Evolutionary conservation across 1,284 basidiomycete genomes (phyloP).

Genomic region (Wolfiporia cocos): DNA sequence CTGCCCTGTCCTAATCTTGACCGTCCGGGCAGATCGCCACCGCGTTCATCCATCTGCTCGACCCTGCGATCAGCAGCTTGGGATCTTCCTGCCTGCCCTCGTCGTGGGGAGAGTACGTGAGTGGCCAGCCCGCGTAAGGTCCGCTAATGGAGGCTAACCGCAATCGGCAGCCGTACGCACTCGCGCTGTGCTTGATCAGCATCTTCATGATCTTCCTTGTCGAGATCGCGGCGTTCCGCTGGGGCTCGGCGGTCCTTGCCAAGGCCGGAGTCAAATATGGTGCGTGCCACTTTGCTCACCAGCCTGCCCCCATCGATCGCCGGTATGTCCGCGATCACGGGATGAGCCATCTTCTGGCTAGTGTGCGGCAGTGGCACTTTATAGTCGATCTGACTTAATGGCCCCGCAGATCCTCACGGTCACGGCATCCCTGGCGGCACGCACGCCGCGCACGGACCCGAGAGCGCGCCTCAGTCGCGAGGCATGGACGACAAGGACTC

Average conservation of each 20-base stretch:
- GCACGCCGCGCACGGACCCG: conserved; percentile 69
- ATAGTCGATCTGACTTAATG: not conserved
- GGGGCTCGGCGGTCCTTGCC: conserved; percentile 61
- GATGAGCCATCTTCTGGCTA: too few species aligned
- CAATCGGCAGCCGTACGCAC: conserved; percentile 75
- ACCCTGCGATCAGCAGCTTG: conserved; percentile 73
- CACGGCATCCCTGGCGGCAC: conserved; percentile 46
- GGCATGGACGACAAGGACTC: conserved; percentile 7
- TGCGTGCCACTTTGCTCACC: conserved; percentile 22
- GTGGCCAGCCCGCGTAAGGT: conserved; percentile 21
- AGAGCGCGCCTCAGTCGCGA: conserved; percentile 20
- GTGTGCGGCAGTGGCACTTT: too few species aligned
- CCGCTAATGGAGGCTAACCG: not conserved
- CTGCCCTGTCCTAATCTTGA: conserved; percentile 2
- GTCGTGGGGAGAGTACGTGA: conserved; percentile 71
- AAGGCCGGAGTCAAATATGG: conserved; percentile 50
- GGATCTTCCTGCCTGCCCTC: conserved; percentile 64
- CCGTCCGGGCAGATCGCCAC: conserved; percentile 69
- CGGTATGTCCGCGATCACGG: too few species aligned
- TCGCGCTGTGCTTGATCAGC: conserved; percentile 74
- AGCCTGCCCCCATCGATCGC: not conserved
- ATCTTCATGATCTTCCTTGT: conserved; percentile 83
- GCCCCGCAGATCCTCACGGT: conserved; percentile 47
- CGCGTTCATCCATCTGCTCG: conserved; percentile 82
- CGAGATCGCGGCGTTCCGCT: conserved; percentile 81